These are phyloP conservation scores for Pyrenula massariospora DNA, from an alignment of 495 filamentous ascomycete genomes.

Conservation along the genomic window DNA sequence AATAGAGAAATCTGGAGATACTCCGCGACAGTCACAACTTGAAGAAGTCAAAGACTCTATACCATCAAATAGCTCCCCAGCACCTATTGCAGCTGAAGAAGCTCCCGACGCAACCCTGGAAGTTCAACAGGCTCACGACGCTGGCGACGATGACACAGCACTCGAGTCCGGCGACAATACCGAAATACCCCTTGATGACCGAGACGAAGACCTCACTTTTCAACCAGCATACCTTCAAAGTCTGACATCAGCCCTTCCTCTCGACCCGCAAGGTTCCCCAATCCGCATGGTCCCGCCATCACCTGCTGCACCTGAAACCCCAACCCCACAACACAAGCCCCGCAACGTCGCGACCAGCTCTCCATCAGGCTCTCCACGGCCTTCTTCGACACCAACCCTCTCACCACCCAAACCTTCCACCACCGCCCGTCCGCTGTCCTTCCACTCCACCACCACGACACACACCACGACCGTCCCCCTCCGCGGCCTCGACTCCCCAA, in stretches of 20 bases:
- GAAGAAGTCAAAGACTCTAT: not conserved
- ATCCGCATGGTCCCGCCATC: constrained; percentile 2
- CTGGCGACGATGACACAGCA: not conserved
- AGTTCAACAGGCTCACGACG: not conserved
- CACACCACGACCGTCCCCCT: constrained; percentile 26
- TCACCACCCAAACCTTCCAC: constrained; percentile 2
- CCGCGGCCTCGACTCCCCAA: constrained; percentile 14
- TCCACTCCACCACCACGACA: constrained; percentile 5
- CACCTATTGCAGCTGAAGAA: not conserved
- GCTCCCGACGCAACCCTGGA: not conserved
- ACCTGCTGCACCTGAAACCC: constrained; percentile 7
- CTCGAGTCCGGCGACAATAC: not conserved
- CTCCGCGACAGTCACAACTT: no score
- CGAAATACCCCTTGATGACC: not conserved
- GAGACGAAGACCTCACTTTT: not conserved
- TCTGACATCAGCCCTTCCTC: not conserved
- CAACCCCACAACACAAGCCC: constrained; percentile 5
- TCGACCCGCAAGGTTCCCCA: not conserved
- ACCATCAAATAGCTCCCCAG: not conserved
- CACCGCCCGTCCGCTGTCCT: not conserved
- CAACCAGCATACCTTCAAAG: not conserved
- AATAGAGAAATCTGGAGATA: no score
- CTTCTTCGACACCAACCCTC: not conserved
- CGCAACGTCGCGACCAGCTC: not conserved
- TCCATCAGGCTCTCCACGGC: not conserved